Base-by-base conservation (phyloP, 2,329 filamentous ascomycete species). In the Clonostachys sp. region DNA sequence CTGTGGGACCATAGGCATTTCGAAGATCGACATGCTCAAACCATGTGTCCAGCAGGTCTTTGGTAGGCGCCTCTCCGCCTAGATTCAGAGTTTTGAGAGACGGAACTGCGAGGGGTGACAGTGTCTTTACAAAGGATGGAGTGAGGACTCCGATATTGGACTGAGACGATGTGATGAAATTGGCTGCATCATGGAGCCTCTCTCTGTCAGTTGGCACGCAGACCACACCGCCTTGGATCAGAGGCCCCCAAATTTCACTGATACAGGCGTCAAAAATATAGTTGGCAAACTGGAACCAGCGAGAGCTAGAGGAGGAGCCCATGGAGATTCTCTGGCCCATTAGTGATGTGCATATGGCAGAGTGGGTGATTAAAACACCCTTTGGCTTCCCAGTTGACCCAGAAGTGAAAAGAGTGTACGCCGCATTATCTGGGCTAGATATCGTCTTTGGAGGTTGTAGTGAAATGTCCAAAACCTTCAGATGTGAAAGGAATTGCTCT, bases 211-310 rank as follows among this genome's bases (percentile, higher is more conserved):
- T 20, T 5, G 50, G 50, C 10, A 50, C 45, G 24, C 48, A 50
- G 14, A 52, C 42, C 10, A 33, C 36, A 14, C 48, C 48, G 3
- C 50, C 50, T 4, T 16, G 17, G 14, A 41, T 35, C 5, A 52
- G 46, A 12, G 44, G 44, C 4, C 43, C 47, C 20, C 50, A 38
- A 9, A 52, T 50, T 17, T 52, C 50, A 17, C 33, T 43, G 6
- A 48, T 45, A 33, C 39, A 41, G 13, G 46, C 48, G 16, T 53
- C 51, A 40, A 50, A 53, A 12, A 42, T 44, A 18, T 51, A 50
- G 16, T 41, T 45, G 12, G 45, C 42, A 34, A 53, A 53, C 46
- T 78, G 74, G 45, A 39, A n/a, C 36, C 14, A n/a, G 12, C 36
- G 36, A n/a, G 36, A n/a, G 14, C 7, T 39, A 18, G 36, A n/a